Conservation (phyloP, 2,329 filamentous ascomycete genomes). For the Coniochaeta pulveracea region DNA sequence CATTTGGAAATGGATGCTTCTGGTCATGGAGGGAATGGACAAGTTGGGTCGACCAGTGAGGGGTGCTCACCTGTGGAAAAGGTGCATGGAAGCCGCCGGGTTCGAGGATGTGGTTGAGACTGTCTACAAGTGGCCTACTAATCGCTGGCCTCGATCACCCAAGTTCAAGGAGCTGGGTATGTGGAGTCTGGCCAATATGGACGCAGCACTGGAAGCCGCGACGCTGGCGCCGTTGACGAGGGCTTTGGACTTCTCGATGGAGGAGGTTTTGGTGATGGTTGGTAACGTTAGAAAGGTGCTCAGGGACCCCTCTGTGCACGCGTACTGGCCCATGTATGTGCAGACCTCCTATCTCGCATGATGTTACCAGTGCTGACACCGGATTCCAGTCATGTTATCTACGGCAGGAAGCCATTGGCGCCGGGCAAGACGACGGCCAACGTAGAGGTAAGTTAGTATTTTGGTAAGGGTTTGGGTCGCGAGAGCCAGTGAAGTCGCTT, state of each 20-base stretch:
- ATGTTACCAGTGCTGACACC: neutral
- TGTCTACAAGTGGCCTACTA: slow-evolving; percentile 16
- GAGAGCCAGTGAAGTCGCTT: no score
- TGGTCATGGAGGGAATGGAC: slow-evolving; percentile 6
- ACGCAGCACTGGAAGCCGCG: slow-evolving; percentile 13
- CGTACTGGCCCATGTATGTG: slow-evolving; percentile 12
- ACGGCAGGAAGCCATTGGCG: slow-evolving; percentile 4
- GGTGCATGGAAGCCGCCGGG: slow-evolving; percentile 12
- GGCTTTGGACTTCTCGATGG: slow-evolving; percentile 14
- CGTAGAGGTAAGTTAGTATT: no score
- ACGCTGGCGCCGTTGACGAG: slow-evolving; percentile 16
- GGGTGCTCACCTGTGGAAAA: slow-evolving; percentile 6
- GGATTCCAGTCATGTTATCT: neutral
- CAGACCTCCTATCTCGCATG: neutral
- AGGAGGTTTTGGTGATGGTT: slow-evolving; percentile 15
- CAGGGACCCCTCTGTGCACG: slow-evolving; percentile 8
- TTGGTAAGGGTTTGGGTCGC: no score
- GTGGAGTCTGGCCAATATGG: slow-evolving; percentile 13
- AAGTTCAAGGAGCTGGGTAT: slow-evolving; percentile 15
- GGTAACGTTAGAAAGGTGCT: slow-evolving; percentile 7
- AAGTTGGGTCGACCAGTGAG: slow-evolving; percentile 6
- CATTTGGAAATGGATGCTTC: slow-evolving; percentile 4
- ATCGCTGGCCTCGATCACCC: slow-evolving; percentile 16
- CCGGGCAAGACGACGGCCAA: no score
- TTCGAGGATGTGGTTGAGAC: slow-evolving; percentile 15